Base-by-base conservation (phyloP, 1,139 yeast species). In the Blastobotrys ciferrii region DNA sequence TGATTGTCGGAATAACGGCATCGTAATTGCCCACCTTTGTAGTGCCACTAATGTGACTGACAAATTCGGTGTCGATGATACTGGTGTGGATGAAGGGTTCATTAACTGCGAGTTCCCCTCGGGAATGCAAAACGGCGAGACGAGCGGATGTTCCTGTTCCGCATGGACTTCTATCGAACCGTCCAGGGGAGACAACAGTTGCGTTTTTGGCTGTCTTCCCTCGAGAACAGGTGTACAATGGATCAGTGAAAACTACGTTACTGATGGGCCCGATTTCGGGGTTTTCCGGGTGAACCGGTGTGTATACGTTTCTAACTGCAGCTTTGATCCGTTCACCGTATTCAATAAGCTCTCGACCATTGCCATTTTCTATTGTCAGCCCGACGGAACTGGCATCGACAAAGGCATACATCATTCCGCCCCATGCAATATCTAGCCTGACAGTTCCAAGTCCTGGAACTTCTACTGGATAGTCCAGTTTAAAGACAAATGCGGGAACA, bases 41-140 rank as follows among this genome's bases (percentile, higher is more conserved):
- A 4, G 17, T 33, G 3, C 37, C 37, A 11, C 37, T 18, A 33
- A 33, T 33, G 18, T 33, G 37, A 9, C 19, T 15, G 19, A 14
- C 37, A 33, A 33, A 33, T 33, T 33, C 37, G 3, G 37, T 33
- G 37, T 33, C 37, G 18, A 15, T 33, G 20, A 33, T 33, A n/a
- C 37, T 33, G 20, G 37, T 33, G 20, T 33, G 37, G 37, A 14
- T 15, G 12, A 33, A 33, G 6, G 6, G 14, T 20, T 33, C 37
- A n/a, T 15, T 15, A 7, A 15, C 37, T 5, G 6, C 5, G 19
- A 33, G 17, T 15, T 33, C 20, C 5, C 37, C 37, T 4, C 37
- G 6, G 4, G 37, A 18, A 33, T 33, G 37, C 5, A 33, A 13
- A 15, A 33, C 18, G 6, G 37, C 37, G 12, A 33, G 20, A 9